Base-by-base conservation (phyloP, 257 asterid genomes). In the Rehmannia glutinosa region DNA sequence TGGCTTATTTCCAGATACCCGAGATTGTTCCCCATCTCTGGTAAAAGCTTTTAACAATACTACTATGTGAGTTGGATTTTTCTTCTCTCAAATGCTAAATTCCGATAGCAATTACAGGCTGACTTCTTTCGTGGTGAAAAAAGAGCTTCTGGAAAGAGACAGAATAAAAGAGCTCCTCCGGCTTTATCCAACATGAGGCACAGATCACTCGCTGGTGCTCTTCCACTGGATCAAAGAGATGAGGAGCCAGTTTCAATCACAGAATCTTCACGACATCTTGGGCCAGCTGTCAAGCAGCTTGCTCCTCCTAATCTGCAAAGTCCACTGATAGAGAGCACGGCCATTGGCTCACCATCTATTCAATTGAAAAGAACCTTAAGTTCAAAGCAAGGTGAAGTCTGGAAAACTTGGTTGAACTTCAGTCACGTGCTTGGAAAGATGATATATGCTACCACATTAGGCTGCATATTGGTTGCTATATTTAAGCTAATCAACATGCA, bases 1-100 rank as follows among this genome's bases (percentile, higher is more conserved):
- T 63, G 73, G 87, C 74, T 72, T 85, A 84, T 94, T 94, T 75
- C 85, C 91, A 47, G 99, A 94, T 81, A 94, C 96, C 61, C 82
- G 80, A 70, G 95, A 88, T 77, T 88, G 96, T 79, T 78, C 88
- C 66, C 81, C 97, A 10, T 88, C 95, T 62, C 68, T 94, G 86
- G 99, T 94, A 82, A 81, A 75, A 80, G 58, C 70, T 53, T 54
- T 63, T 62, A 13, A 61, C 33, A 13, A 35, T 70, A 46, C 50
- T 42, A 47, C 56, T 32, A 66, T 54, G 12, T 54, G 8, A n/a
- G 9, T 45, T 46, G 23, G 39, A 64, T 27, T 59, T 36, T 57
- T 61, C 1, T 52, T 32, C 61, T 21, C 27, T 20, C 72, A 64
- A 52, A 60, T 61, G 51, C 77, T 75, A 68, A 70, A 68, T 62